phyloP scores from a whole-genome alignment of 176 grass and related monocot genomes.

The Triticum monococcum region DNA sequence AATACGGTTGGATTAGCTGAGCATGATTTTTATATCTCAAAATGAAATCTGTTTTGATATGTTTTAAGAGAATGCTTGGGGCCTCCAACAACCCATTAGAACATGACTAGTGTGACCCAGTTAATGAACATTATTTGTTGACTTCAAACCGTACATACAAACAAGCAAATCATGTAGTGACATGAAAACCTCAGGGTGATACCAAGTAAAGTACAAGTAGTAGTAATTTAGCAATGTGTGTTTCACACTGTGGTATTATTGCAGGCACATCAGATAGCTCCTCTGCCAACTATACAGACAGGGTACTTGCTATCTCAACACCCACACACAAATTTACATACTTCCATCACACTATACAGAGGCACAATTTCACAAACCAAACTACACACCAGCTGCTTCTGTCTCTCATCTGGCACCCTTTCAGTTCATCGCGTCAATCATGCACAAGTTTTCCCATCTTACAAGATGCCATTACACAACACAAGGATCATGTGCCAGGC shows the following conservation, averaged over 20 bases:
- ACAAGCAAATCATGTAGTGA: too few species aligned
- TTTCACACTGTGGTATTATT: not conserved
- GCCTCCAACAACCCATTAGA: too few species aligned
- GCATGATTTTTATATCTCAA: too few species aligned
- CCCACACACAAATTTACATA: not conserved
- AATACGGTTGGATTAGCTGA: too few species aligned
- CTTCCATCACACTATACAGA: not conserved
- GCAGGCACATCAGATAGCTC: not conserved
- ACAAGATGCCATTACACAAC: not conserved
- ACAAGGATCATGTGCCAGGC: not conserved
- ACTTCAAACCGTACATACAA: too few species aligned
- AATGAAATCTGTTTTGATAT: too few species aligned
- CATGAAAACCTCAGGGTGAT: not conserved
- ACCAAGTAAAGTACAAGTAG: not conserved
- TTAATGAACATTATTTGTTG: too few species aligned
- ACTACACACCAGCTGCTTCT: not conserved
- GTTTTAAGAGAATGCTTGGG: too few species aligned
- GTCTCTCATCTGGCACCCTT: not conserved
- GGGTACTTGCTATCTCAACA: not conserved
- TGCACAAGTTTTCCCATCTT: not conserved
- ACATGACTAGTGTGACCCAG: too few species aligned
- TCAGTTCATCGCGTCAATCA: not conserved
- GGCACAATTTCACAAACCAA: not conserved
- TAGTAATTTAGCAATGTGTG: not conserved
- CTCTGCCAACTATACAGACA: constrained; percentile 19